These are phyloP conservation scores for Diplodia corticola DNA, from an alignment of 2,329 filamentous ascomycete genomes.

Conservation along the genomic window DNA sequence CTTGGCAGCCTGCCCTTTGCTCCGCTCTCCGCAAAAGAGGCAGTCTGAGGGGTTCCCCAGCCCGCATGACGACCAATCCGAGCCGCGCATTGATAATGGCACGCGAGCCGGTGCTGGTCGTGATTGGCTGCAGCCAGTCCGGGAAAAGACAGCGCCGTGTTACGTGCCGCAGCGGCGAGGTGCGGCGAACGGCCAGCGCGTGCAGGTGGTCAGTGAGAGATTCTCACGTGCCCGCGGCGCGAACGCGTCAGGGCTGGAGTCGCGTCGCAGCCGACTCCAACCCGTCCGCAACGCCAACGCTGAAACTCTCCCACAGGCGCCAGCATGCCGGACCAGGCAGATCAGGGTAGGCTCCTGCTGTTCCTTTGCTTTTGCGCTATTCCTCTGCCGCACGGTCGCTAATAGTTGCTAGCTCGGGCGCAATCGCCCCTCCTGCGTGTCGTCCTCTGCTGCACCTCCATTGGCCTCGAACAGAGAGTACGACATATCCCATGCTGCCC, in stretches of 20 bases:
- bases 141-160: not conserved
- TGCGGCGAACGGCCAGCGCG: not conserved
- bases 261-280: constrained; percentile 1
- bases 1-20: not conserved
- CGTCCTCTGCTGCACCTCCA: constrained; percentile 84
- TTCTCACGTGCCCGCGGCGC: constrained; percentile 9
- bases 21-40: not conserved
- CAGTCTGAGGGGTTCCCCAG: not conserved
- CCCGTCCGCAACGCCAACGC: constrained; percentile 12
- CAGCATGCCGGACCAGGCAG: constrained; percentile 30
- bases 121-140: not conserved
- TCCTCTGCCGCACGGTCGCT: constrained; percentile 21
- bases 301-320: not conserved
- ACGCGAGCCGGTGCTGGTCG: not conserved
- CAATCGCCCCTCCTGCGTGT: constrained; percentile 56
- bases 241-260: constrained; percentile 12
- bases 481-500: constrained; percentile 32
- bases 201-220: not conserved
- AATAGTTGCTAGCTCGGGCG: constrained; percentile 31
- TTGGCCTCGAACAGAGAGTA: constrained; percentile 77
- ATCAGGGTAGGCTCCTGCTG: constrained; percentile 31
- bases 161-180: not conserved
- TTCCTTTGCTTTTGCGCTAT: not conserved
- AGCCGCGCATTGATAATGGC: not conserved
- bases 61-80: not conserved